Evolutionary conservation across 2,329 filamentous ascomycete genomes (phyloP).

Genomic region (Claviceps sp.): DNA sequence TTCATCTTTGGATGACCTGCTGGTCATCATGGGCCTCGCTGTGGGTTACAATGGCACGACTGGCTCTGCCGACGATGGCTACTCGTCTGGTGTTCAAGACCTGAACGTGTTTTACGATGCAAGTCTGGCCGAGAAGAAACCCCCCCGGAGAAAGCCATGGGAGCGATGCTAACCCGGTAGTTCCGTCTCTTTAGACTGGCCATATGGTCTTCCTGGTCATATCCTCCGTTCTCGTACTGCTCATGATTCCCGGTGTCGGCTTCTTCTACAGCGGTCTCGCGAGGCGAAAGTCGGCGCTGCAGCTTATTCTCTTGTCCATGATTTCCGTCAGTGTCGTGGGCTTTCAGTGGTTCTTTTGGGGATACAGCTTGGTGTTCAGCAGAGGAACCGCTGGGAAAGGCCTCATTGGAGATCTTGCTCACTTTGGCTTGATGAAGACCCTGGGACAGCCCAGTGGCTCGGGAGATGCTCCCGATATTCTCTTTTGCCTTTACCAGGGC

Average conservation of each 20-base stretch:
- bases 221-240: slow-evolving; percentile 64
- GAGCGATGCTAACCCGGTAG: neutral
- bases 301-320: slow-evolving; percentile 73
- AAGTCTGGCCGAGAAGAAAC: slow-evolving; percentile 14
- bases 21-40: slow-evolving; percentile 13
- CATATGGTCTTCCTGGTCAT: slow-evolving; percentile 73
- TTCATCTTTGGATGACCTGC: too few species aligned
- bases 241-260: slow-evolving; percentile 88
- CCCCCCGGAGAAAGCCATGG: neutral
- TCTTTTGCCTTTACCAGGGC: slow-evolving; percentile 78
- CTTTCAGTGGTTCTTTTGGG: slow-evolving; percentile 96
- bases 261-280: slow-evolving; percentile 92
- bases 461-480: slow-evolving; percentile 58
- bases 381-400: slow-evolving; percentile 52
- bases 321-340: slow-evolving; percentile 67
- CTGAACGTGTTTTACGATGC: slow-evolving; percentile 79
- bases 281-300: slow-evolving; percentile 76
- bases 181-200: slow-evolving; percentile 41
- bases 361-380: slow-evolving; percentile 75
- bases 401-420: slow-evolving; percentile 67
- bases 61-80: slow-evolving; percentile 36
- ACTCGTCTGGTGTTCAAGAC: slow-evolving; percentile 43
- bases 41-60: slow-evolving; percentile 36
- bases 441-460: slow-evolving; percentile 64
- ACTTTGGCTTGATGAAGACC: slow-evolving; percentile 71